phyloP scores from a whole-genome alignment of 176 grass and related monocot species.

The Guadua angustifolia region DNA sequence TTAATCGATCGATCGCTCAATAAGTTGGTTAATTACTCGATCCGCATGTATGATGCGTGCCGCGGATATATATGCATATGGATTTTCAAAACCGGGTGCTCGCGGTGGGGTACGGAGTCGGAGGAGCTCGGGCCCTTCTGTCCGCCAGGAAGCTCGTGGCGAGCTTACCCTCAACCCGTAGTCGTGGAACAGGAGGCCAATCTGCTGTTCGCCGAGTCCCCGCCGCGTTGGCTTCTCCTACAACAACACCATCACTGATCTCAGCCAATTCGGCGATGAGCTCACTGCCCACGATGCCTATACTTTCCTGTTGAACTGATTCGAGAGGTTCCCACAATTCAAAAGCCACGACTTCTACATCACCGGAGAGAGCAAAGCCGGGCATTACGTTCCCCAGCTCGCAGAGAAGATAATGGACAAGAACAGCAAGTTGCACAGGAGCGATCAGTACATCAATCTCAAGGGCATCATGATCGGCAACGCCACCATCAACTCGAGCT shows the following conservation, averaged over 20 bases:
- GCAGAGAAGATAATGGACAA: constrained; percentile 68
- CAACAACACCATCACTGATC: constrained; percentile 79
- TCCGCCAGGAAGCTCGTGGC: too few relatives aligned
- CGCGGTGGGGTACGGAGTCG: too few relatives aligned
- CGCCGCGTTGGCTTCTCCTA: constrained; percentile 91
- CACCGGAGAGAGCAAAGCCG: constrained; percentile 84
- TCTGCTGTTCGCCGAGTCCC: constrained; percentile 78
- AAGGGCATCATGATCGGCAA: constrained; percentile 98
- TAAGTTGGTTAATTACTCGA: too few relatives aligned
- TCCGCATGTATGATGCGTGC: too few relatives aligned
- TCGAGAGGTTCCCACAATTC: constrained; percentile 85
- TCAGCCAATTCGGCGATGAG: constrained; percentile 64
- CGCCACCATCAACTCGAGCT: constrained; percentile 69
- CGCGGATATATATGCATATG: too few relatives aligned
- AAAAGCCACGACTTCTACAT: constrained; percentile 80
- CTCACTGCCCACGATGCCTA: constrained; percentile 79
- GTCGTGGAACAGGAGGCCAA: too few relatives aligned
- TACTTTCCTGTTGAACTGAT: constrained; percentile 80
- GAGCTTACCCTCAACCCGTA: too few relatives aligned
- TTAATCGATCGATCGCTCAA: too few relatives aligned
- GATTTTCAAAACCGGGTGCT: too few relatives aligned
- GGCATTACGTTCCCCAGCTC: constrained; percentile 85
- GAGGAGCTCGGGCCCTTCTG: too few relatives aligned
- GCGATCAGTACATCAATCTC: constrained; percentile 70
- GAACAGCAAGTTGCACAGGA: constrained; percentile 55